Percentiles rank a stretch among this genome's conserved stretches.
These are phyloP conservation scores for Acacia pycnantha DNA, from an alignment of 331 rosid species.

Conservation along the genomic window DNA sequence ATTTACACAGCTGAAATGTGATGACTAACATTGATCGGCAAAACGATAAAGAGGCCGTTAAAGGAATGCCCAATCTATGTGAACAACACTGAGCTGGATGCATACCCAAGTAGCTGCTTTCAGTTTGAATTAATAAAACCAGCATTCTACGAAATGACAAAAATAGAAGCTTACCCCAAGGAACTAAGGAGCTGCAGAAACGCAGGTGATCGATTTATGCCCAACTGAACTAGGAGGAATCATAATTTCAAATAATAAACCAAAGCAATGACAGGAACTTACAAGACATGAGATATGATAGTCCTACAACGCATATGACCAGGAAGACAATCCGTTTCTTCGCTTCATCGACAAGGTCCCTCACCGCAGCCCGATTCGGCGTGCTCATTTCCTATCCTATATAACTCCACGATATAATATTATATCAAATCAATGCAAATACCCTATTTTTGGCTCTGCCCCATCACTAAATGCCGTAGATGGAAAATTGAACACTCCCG, in stretches of 20 bases:
- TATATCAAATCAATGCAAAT: slow-evolving; percentile 30
- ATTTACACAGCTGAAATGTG: slow-evolving; percentile 10
- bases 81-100: slow-evolving; percentile 5
- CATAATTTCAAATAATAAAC: neutral
- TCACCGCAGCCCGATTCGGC: slow-evolving; percentile 61
- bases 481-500: slow-evolving; percentile 25
- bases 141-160: neutral
- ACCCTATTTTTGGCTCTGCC: neutral
- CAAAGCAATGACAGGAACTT: slow-evolving; percentile 29
- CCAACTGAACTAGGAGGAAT: neutral
- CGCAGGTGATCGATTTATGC: neutral
- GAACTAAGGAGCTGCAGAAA: neutral
- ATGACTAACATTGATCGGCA: neutral
- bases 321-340: slow-evolving; percentile 88
- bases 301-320: slow-evolving; percentile 77
- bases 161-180: neutral
- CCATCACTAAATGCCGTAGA: slow-evolving; percentile 4
- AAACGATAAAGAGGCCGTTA: neutral
- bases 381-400: slow-evolving; percentile 50
- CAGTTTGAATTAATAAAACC: slow-evolving; percentile 4
- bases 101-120: neutral
- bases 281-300: slow-evolving; percentile 96
- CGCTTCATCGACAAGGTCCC: slow-evolving; percentile 95
- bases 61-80: slow-evolving; percentile 13
- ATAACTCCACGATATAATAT: slow-evolving; percentile 11